phyloP scores from a whole-genome alignment of 768 basidiomycete species.

The Hygrocybe punicea region DNA sequence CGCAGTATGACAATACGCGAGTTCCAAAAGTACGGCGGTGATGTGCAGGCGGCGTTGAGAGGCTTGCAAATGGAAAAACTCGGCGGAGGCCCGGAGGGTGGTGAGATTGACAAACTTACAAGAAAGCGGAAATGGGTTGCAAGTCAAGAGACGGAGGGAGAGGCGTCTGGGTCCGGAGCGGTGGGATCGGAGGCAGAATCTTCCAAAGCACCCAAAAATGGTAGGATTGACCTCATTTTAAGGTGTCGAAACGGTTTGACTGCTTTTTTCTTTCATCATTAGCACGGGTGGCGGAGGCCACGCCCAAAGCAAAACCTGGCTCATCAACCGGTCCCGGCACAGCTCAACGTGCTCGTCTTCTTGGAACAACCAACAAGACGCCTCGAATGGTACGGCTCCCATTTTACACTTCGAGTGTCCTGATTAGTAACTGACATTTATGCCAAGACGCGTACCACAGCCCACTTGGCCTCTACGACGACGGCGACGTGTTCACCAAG shows the following conservation, averaged over 20 bases:
- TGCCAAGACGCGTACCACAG: constrained; percentile 29
- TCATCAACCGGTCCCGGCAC: constrained; percentile 54
- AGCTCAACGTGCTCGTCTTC: constrained; percentile 44
- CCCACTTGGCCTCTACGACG: constrained; percentile 30
- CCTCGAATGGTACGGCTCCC: constrained; percentile 38
- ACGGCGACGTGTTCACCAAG: constrained; percentile 37
- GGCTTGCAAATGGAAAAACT: constrained; percentile 66
- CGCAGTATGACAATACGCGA: constrained; percentile 71
- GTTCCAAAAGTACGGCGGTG: constrained; percentile 76
- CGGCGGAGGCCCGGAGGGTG: constrained; percentile 47
- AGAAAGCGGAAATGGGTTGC: constrained; percentile 78
- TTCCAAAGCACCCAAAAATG: constrained; percentile 55
- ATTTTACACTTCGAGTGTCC: not conserved
- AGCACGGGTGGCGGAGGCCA: constrained; percentile 48
- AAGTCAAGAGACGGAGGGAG: constrained; percentile 51
- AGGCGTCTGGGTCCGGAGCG: constrained; percentile 31
- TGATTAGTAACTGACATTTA: not conserved
- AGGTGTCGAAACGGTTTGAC: not conserved
- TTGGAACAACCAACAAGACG: constrained; percentile 42
- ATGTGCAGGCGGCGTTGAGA: constrained; percentile 66
- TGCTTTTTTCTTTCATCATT: constrained; percentile 9
- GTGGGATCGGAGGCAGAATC: constrained; percentile 7
- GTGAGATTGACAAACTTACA: constrained; percentile 62
- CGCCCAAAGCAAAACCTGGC: constrained; percentile 52
- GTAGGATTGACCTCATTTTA: constrained; percentile 36